phyloP scores from a whole-genome alignment of 805 yeast genomes.

The Metschnikowia colocasiae region DNA sequence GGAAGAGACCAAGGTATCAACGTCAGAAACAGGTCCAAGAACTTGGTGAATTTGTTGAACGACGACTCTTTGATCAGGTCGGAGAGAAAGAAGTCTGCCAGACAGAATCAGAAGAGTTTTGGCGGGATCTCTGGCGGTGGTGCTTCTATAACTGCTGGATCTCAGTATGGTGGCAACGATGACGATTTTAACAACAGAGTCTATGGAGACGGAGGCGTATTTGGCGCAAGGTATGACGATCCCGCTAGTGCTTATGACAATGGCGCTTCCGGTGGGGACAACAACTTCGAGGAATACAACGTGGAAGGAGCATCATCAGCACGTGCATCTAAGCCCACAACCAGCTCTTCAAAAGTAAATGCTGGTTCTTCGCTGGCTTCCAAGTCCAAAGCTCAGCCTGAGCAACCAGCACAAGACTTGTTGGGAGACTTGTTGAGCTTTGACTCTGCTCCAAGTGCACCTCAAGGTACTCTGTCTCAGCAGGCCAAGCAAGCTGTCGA shows the following conservation, averaged over 20 bases:
- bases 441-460: constrained; percentile 23
- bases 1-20: constrained; percentile 96
- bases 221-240: constrained; percentile 63
- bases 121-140: constrained; percentile 73
- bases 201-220: constrained; percentile 70
- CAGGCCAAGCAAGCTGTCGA: constrained; percentile 24
- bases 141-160: constrained; percentile 33
- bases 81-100: constrained; percentile 81
- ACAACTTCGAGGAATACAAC: constrained; percentile 60
- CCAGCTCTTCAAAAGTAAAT: constrained; percentile 33
- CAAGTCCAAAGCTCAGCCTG: constrained; percentile 26
- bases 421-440: constrained; percentile 46
- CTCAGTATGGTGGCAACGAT: constrained; percentile 37
- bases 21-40: constrained; percentile 87
- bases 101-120: constrained; percentile 77
- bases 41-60: constrained; percentile 62
- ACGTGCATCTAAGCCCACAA: constrained; percentile 30
- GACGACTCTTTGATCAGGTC: constrained; percentile 74
- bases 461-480: background rate
- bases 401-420: constrained; percentile 43
- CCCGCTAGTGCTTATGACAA: constrained; percentile 43
- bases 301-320: constrained; percentile 29
- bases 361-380: constrained; percentile 26
- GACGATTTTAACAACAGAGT: constrained; percentile 53
- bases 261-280: constrained; percentile 33